Percentiles rank a stretch among this genome's conserved stretches.
These are phyloP conservation scores for Peniophora sp. DNA, from an alignment of 1,284 basidiomycete species.

Conservation along the genomic window DNA sequence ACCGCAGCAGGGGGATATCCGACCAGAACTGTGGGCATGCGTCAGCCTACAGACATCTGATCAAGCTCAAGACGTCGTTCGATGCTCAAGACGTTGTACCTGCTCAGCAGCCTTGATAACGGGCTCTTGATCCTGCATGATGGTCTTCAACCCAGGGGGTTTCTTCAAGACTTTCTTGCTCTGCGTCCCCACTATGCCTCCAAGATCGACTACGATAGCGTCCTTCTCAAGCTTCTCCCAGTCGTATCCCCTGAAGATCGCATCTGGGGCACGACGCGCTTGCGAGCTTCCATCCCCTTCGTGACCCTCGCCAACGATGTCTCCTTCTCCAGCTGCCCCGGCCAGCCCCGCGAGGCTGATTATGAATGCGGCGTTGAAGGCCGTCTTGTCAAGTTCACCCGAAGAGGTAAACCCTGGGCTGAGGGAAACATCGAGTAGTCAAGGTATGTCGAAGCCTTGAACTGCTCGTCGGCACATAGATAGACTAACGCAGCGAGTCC, in stretches of 20 bases:
- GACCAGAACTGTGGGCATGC: slow-evolving; percentile 6
- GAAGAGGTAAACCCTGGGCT: slow-evolving; percentile 24
- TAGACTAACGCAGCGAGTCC: not conserved
- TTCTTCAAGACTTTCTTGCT: slow-evolving; percentile 3
- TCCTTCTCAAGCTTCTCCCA: slow-evolving; percentile 10
- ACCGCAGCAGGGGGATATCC: slow-evolving; percentile 7
- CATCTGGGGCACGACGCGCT: slow-evolving; percentile 8
- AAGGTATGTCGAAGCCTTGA: slow-evolving; percentile 26
- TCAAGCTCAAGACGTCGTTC: too few species aligned
- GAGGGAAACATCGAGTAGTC: slow-evolving; percentile 23
- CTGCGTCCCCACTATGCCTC: slow-evolving; percentile 12
- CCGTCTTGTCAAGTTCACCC: slow-evolving; percentile 17
- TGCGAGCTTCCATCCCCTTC: slow-evolving; percentile 22
- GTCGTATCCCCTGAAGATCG: slow-evolving; percentile 18
- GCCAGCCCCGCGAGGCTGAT: slow-evolving; percentile 21
- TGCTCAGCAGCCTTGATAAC: slow-evolving; percentile 3
- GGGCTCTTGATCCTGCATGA: slow-evolving; percentile 14
- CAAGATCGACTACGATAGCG: slow-evolving; percentile 12
- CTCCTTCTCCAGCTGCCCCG: slow-evolving; percentile 20
- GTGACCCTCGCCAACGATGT: slow-evolving; percentile 22
- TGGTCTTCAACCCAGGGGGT: slow-evolving; percentile 11
- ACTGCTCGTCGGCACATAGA: slow-evolving; percentile 26
- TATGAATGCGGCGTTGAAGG: slow-evolving; percentile 22
- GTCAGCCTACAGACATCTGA: too few species aligned
- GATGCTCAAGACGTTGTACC: too few species aligned